Percentiles rank a stretch among this genome's conserved stretches.
Evolutionary conservation across 768 basidiomycete genomes (phyloP).

Genomic region (Mycena pura): DNA sequence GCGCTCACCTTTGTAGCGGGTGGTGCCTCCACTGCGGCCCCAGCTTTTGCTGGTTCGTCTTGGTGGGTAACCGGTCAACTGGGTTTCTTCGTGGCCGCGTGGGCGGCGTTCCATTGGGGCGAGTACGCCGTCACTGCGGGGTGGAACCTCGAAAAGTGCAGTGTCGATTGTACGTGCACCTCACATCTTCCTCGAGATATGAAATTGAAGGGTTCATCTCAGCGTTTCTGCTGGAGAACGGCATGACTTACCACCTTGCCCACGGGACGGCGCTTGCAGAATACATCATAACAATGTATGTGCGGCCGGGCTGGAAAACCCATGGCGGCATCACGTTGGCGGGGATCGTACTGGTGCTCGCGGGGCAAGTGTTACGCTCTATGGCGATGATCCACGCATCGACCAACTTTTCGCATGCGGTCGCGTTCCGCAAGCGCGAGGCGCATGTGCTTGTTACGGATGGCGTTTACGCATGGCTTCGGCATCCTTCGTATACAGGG

Average conservation of each 20-base stretch:
- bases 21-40: too few species aligned
- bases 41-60: too few species aligned
- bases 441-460: slow-evolving; percentile 84
- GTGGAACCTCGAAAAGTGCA: slow-evolving; percentile 93
- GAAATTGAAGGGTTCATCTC: neutral
- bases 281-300: slow-evolving; percentile 75
- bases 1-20: slow-evolving; percentile 54
- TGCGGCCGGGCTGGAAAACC: slow-evolving; percentile 67
- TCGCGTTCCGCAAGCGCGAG: slow-evolving; percentile 76
- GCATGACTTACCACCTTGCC: slow-evolving; percentile 82
- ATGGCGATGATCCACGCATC: slow-evolving; percentile 96
- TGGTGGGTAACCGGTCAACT: slow-evolving; percentile 81
- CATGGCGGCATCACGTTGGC: slow-evolving; percentile 64
- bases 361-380: slow-evolving; percentile 83
- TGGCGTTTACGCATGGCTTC: slow-evolving; percentile 89
- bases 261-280: slow-evolving; percentile 81
- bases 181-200: neutral
- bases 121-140: slow-evolving; percentile 97
- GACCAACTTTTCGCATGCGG: slow-evolving; percentile 90
- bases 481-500: slow-evolving; percentile 96
- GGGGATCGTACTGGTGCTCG: slow-evolving; percentile 65
- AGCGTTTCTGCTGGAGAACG: slow-evolving; percentile 97
- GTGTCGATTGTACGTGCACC: slow-evolving; percentile 92
- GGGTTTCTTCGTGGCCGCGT: slow-evolving; percentile 82
- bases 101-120: slow-evolving; percentile 90